Evolutionary conservation across 2,329 filamentous ascomycete species (phyloP).

Genomic region (Aspergillus latus): DNA sequence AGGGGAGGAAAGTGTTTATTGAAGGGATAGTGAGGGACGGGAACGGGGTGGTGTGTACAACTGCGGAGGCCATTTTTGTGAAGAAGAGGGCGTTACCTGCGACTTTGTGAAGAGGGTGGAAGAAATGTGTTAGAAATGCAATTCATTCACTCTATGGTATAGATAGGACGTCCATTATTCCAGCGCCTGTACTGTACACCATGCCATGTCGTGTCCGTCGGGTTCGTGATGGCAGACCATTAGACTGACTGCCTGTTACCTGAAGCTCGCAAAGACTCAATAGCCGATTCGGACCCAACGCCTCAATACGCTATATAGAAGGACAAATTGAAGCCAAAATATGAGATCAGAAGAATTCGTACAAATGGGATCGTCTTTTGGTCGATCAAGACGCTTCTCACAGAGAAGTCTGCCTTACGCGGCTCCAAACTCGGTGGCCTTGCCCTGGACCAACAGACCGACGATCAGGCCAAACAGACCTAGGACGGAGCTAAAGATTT

Average conservation of each 20-base stretch:
- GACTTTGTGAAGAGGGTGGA: too few species aligned
- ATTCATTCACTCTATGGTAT: conserved; percentile 15
- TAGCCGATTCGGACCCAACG: conserved; percentile 37
- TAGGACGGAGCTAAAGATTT: conserved; percentile 97
- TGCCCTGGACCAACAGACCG: conserved; percentile 81
- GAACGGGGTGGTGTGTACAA: background rate
- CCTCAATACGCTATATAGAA: conserved; percentile 41
- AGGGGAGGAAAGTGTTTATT: conserved; percentile 16
- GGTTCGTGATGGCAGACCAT: conserved; percentile 24
- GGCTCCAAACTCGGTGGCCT: conserved; percentile 69
- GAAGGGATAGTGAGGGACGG: conserved; percentile 2
- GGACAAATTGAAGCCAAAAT: conserved; percentile 24
- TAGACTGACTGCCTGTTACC: conserved; percentile 23
- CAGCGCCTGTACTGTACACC: conserved; percentile 28
- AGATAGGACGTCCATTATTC: conserved; percentile 16
- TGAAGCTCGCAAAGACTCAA: conserved; percentile 30
- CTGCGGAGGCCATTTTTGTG: conserved; percentile 9
- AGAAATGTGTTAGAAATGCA: background rate
- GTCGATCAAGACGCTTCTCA: conserved; percentile 19
- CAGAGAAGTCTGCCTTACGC: conserved; percentile 22
- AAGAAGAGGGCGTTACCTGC: background rate
- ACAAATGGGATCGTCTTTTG: conserved; percentile 22
- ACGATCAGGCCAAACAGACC: conserved; percentile 96
- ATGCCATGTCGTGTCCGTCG: background rate
- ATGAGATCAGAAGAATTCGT: conserved; percentile 24